Conservation (phyloP, 192 early-diverging fungal genomes). For the Coemansia interrupta region DNA sequence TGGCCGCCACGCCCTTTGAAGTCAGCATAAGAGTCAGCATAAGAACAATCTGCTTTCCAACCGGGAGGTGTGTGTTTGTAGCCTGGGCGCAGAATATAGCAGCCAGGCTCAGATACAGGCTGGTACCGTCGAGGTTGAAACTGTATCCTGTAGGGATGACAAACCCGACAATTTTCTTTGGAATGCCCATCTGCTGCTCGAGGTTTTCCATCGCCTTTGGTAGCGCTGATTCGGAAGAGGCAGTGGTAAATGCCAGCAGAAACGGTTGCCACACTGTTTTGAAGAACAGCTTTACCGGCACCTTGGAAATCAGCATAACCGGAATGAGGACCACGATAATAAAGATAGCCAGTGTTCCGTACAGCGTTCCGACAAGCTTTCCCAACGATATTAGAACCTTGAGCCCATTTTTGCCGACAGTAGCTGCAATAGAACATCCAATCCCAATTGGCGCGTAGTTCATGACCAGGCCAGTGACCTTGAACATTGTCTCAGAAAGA, state of each 20-base stretch:
- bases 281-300: conserved; percentile 58
- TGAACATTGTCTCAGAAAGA: conserved; percentile 64
- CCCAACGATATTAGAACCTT: conserved; percentile 57
- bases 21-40: conserved; percentile 67
- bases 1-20: conserved; percentile 64
- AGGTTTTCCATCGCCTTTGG: conserved; percentile 70
- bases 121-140: conserved; percentile 76
- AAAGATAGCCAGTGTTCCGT: conserved; percentile 60
- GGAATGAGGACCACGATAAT: conserved; percentile 57
- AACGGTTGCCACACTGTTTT: conserved; percentile 58
- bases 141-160: conserved; percentile 70
- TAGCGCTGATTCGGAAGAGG: conserved; percentile 70
- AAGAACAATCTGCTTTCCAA: conserved; percentile 61
- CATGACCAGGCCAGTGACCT: conserved; percentile 60
- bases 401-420: conserved; percentile 62
- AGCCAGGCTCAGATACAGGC: conserved; percentile 67
- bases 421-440: conserved; percentile 57
- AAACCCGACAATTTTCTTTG: conserved; percentile 62
- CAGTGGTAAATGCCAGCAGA: conserved; percentile 71
- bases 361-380: conserved; percentile 65
- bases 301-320: conserved; percentile 54
- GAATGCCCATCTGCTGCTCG: conserved; percentile 59
- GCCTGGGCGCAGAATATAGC: conserved; percentile 69
- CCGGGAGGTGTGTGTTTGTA: conserved; percentile 46
- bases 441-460: conserved; percentile 70